Conservation (phyloP, 129 eudicot species). For the Cynara cardunculus region DNA sequence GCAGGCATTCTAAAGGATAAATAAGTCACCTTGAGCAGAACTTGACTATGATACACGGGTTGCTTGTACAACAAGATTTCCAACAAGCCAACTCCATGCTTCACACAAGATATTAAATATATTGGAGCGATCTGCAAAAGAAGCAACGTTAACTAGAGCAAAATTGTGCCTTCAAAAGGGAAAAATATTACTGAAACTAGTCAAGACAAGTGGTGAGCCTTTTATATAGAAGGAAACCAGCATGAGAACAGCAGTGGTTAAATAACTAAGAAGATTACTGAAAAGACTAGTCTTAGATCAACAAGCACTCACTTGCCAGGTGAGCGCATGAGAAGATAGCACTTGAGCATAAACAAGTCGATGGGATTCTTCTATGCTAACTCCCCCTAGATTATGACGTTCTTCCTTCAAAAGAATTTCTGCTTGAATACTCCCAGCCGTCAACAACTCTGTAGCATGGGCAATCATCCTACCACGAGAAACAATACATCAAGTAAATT, state of each 20-base stretch:
- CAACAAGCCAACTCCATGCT: slow-evolving; percentile 86
- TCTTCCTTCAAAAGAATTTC: slow-evolving; percentile 71
- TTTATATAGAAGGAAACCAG: background rate
- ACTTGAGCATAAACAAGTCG: slow-evolving; percentile 94
- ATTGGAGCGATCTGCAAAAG: slow-evolving; percentile 82
- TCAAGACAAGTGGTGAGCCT: background rate
- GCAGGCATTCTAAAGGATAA: background rate
- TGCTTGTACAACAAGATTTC: slow-evolving; percentile 84
- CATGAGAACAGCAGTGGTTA: background rate
- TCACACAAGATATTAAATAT: slow-evolving; percentile 76
- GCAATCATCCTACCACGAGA: slow-evolving; percentile 73
- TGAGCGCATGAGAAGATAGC: slow-evolving; percentile 82
- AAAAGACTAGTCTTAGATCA: background rate
- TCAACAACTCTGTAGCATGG: slow-evolving; percentile 89
- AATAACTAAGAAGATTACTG: background rate
- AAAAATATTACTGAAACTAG: background rate
- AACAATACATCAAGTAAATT: slow-evolving; percentile 6
- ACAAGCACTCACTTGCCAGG: slow-evolving; percentile 84
- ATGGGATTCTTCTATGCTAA: slow-evolving; percentile 91
- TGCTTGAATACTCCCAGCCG: slow-evolving; percentile 80
- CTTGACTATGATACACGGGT: slow-evolving; percentile 74
- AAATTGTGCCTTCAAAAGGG: background rate
- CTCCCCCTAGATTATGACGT: slow-evolving; percentile 68
- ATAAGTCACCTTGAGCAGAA: slow-evolving; percentile 54
- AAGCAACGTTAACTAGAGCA: background rate